These are phyloP conservation scores for Sporormia fimetaria DNA, from an alignment of 495 filamentous ascomycete genomes.

Conservation along the genomic window DNA sequence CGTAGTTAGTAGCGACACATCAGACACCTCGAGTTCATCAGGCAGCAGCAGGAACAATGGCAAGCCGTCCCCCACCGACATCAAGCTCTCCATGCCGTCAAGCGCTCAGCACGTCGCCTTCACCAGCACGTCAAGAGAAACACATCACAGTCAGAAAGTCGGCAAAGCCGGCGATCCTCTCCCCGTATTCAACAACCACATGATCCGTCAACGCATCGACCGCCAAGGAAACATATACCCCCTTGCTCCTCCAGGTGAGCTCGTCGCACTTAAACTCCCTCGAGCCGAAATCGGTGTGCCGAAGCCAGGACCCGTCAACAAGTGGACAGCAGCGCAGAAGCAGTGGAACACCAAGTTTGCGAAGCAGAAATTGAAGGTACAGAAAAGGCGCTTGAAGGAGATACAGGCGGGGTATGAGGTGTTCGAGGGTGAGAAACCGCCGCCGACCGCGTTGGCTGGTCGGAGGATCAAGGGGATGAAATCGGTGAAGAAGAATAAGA, in stretches of 20 bases:
- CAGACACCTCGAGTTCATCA: conserved; percentile 22
- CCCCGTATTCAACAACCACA: conserved; percentile 65
- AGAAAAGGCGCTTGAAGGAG: conserved; percentile 58
- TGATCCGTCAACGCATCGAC: conserved; percentile 82
- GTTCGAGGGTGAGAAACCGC: conserved; percentile 59
- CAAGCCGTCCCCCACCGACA: conserved; percentile 15
- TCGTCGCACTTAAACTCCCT: conserved; percentile 51
- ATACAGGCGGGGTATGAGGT: conserved; percentile 53
- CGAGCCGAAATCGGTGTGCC: conserved; percentile 59
- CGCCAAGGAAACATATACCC: conserved; percentile 59
- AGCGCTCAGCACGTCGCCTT: conserved; percentile 21
- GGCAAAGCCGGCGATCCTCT: conserved; percentile 75
- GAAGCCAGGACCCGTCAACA: conserved; percentile 65
- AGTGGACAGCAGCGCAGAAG: conserved; percentile 64
- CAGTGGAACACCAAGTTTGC: conserved; percentile 62
- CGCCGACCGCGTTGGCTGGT: conserved; percentile 71
- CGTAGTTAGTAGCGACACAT: conserved; percentile 42
- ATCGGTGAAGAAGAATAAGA: conserved; percentile 42
- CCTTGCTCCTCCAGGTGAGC: conserved; percentile 48
- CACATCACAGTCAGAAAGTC: conserved; percentile 30
- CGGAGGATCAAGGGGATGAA: conserved; percentile 44
- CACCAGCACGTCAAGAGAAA: conserved; percentile 10
- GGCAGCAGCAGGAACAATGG: conserved; percentile 1
- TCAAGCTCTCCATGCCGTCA: conserved; percentile 24
- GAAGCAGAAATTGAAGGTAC: conserved; percentile 53